Evolutionary conservation across 805 yeast genomes (phyloP), one percentile per base, ranked within the genome.

Genomic region (Saccharomycopsis sp.): DNA sequence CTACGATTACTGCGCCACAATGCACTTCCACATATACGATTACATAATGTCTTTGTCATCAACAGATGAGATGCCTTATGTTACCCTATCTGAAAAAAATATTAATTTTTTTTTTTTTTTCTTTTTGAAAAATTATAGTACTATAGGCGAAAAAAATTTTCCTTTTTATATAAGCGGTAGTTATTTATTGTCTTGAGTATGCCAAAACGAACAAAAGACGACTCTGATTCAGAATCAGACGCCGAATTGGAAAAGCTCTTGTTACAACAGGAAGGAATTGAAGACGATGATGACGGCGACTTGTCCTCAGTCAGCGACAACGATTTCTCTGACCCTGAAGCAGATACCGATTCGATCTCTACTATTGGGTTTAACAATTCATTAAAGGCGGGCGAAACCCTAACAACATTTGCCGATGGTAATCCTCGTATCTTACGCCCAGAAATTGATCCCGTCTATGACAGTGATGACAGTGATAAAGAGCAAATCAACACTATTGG

Each of bases 361-460:
- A 77, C 76, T 20, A 66, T 77, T 13, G 68, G 70, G 53, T 68
- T 81, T 26, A 70, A 75, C 48, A 65, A 78, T 2, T 57, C 76
- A 38, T 38, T 49, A 34, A 49, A 49, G 37, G 50, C 41, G 26
- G 52, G 52, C 13, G 52, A 49, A 20, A 24, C 43, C 13, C 13
- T 45, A 13, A 40, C 50, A 13, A 45, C 45, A 22, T 49, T 43
- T 57, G 72, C 88, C 1, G 96, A 90, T 62, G 97, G 97, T 6
- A 67, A 73, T 29, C 77, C 79, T n/a, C 71, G 97, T 59, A 62
- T 80, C 4, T 69, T 89, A 45, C 78, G 75, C 56, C 96, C 96
- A 2, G 97, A 88, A 59, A 90, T 93, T 50, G 85, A 87, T 29
- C 97, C 98, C 4, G 79, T 77, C n/a, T 93, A 90, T 61, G 96